Evolutionary conservation across 805 yeast genomes (phyloP), one percentile per base, ranked within the genome.

Genomic region (Wickerhamomyces queroliae): DNA sequence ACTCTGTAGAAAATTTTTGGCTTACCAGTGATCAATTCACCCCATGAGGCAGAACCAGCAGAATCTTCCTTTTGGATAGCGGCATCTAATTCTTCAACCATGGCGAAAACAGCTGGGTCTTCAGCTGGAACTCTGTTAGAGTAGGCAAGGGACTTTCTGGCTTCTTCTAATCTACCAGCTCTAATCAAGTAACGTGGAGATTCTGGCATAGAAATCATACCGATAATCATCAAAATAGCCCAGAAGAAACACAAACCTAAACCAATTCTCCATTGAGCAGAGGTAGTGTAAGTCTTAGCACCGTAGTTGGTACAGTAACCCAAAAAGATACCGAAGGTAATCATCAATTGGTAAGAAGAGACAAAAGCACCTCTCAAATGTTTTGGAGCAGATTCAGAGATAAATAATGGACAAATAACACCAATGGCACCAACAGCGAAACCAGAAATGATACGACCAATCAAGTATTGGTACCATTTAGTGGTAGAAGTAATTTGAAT

Each of bases 211-310:
- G 72, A 70, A 4, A 50, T 46, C 64, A 62, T 60, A 48, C 59
- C 66, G 23, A 46, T 45, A 36, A 63, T 46, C 67, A 63, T 57
- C 39, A 61, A 45, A 15, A 64, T 32, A 35, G 69, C 69, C 73
- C 73, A 72, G 23, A 66, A 64, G 50, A 71, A 72, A 53, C 71
- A 67, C 45, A 77, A 61, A 45, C 82, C 83, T 56, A 81, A 66
- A 42, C 83, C 84, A 49, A 81, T 71, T 74, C 88, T 78, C 88
- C 88, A 82, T 64, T 78, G 83, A 10, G 62, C 87, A 32, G 90
- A 81, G 67, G 82, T 81, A 55, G 73, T 69, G 57, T 63, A 65
- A 23, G 41, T 48, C 46, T 75, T 73, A 44, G 86, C 78, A 61
- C 87, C 89, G 59, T 72, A 82, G 43, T 77, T 78, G 39, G 80